Percentiles rank a stretch among this genome's conserved stretches.
Evolutionary conservation across 306 rosid genomes (phyloP).

Genomic region (Luffa acutangula): DNA sequence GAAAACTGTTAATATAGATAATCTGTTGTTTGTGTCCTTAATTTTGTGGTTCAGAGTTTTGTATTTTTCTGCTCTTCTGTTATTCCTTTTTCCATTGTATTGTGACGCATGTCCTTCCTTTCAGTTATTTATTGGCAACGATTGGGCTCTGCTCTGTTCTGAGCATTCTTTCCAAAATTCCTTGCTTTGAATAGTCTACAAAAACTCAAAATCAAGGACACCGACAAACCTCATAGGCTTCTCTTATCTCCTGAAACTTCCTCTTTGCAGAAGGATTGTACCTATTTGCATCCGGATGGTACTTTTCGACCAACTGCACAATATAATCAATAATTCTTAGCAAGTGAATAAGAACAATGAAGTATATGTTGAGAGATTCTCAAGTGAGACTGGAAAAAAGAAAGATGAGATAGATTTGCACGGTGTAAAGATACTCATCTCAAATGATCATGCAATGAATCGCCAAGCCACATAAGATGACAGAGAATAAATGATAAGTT

Average conservation of each 20-base stretch:
- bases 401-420: neutral
- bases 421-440: neutral
- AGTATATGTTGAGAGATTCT: neutral
- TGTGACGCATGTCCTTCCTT: no score
- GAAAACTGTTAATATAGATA: no score
- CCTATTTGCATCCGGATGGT: constrained; percentile 91
- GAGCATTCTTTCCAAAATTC: no score
- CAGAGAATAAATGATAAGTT: neutral
- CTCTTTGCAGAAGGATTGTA: constrained; percentile 70
- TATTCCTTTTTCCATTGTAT: no score
- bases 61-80: no score
- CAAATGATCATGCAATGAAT: neutral
- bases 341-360: neutral
- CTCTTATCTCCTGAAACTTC: constrained; percentile 90
- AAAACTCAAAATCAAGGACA: constrained; percentile 1
- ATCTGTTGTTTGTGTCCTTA: no score
- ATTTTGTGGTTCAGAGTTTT: no score
- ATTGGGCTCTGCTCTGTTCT: no score
- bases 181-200: neutral
- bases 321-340: neutral
- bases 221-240: constrained; percentile 75
- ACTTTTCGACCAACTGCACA: constrained; percentile 81
- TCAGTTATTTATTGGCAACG: no score
- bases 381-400: neutral
- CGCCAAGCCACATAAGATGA: neutral